Evolutionary conservation across 208 protist genomes (phyloP).

Genomic region (Spongospora subterranea): DNA sequence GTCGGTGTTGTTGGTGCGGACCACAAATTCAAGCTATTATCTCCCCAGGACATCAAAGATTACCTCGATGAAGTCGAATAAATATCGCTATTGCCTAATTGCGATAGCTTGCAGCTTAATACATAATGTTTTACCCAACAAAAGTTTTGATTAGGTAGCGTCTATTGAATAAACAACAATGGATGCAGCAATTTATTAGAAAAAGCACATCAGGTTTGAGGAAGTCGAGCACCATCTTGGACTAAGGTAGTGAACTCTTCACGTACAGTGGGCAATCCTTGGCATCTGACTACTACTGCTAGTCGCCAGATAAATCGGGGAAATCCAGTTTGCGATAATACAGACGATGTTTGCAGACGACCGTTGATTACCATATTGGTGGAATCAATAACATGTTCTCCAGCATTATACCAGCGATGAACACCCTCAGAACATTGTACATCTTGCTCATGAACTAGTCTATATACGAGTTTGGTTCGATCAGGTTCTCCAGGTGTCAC

Average conservation of each 20-base stretch:
- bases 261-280: no score
- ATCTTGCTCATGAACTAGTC: background rate
- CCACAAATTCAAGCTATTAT: conserved; percentile 77
- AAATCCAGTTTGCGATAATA: background rate
- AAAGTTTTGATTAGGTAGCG: no score
- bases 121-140: no score
- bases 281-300: no score
- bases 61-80: conserved; percentile 82
- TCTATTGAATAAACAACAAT: no score
- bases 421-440: background rate
- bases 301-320: background rate
- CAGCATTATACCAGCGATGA: background rate
- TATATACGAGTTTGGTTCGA: conserved; percentile 1
- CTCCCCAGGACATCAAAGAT: conserved; percentile 84
- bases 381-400: background rate
- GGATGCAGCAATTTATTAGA: no score
- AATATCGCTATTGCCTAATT: no score
- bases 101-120: no score
- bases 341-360: background rate
- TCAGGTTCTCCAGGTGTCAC: background rate
- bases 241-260: no score
- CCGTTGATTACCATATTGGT: background rate
- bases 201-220: no score
- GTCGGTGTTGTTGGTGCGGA: conserved; percentile 90
- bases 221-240: no score